Percentiles rank a stretch among this genome's conserved stretches.
Conservation (phyloP, 176 grass and related monocot species). For the Pharus latifolius region DNA sequence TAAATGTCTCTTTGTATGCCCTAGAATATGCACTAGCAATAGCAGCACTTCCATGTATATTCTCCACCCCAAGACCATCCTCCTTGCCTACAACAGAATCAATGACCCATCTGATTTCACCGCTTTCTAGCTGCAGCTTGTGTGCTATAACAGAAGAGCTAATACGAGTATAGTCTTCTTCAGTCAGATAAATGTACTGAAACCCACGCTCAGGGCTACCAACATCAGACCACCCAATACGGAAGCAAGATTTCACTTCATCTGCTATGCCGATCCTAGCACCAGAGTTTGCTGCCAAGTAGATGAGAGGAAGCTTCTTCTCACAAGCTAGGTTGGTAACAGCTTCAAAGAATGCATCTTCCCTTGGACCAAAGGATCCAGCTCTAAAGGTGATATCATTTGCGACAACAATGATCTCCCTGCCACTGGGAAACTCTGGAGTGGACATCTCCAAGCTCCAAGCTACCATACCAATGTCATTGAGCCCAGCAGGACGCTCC, state of each 20-base stretch:
- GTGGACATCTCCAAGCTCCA: constrained; percentile 90
- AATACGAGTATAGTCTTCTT: constrained; percentile 73
- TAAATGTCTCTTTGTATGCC: constrained; percentile 93
- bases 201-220: constrained; percentile 70
- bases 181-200: constrained; percentile 74
- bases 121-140: constrained; percentile 62
- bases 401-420: constrained; percentile 81
- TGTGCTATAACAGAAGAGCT: constrained; percentile 78
- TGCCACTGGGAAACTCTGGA: constrained; percentile 78
- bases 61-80: constrained; percentile 94
- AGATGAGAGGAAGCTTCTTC: constrained; percentile 92
- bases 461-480: constrained; percentile 88
- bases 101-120: constrained; percentile 86
- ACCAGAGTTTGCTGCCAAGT: constrained; percentile 89
- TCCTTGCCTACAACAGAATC: constrained; percentile 92
- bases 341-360: constrained; percentile 96
- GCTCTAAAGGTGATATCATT: constrained; percentile 92
- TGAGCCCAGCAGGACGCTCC: constrained; percentile 63
- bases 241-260: constrained; percentile 95
- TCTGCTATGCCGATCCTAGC: constrained; percentile 85
- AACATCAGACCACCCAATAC: constrained; percentile 75
- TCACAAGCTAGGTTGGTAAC: constrained; percentile 87
- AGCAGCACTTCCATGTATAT: constrained; percentile 91
- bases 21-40: constrained; percentile 95
- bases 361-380: constrained; percentile 92